Percentiles rank a stretch among this genome's conserved stretches.
phyloP scores from a whole-genome alignment of 140 eudicot genomes.

The Senecio squalidus region DNA sequence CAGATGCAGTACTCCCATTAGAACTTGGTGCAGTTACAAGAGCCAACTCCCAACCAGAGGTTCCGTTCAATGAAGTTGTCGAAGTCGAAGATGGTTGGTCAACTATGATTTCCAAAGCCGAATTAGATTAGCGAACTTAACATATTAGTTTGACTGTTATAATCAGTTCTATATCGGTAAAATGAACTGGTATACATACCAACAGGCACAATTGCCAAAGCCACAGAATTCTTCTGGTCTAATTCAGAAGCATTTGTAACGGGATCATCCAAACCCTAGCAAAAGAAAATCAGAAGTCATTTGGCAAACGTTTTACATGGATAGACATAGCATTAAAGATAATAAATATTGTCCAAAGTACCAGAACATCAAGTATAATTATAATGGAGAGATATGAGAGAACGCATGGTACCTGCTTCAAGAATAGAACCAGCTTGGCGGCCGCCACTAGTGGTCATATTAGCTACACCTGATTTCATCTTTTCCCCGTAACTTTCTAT shows the following conservation, averaged over 20 bases:
- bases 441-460: conserved; percentile 60
- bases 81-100: conserved; percentile 29
- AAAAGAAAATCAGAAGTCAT: conserved; percentile 11
- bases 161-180: too few relatives aligned
- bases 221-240: conserved; percentile 82
- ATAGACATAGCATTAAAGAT: too few relatives aligned
- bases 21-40: conserved; percentile 87
- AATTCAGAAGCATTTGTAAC: conserved; percentile 56
- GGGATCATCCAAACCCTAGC: conserved; percentile 69
- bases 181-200: conserved; percentile 41
- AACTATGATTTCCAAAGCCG: background rate
- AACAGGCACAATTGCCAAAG: conserved; percentile 93
- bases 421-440: conserved; percentile 61
- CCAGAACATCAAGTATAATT: too few relatives aligned
- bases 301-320: too few relatives aligned
- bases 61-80: conserved; percentile 26
- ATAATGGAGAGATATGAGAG: background rate
- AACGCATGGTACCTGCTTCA: conserved; percentile 28
- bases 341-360: too few relatives aligned
- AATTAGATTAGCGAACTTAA: conserved; percentile 11
- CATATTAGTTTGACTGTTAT: too few relatives aligned
- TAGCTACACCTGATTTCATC: conserved; percentile 95
- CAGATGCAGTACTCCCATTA: conserved; percentile 36
- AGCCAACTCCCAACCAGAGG: conserved; percentile 66
- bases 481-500: conserved; percentile 80